A percentile compares a stretch with the other conserved stretches of the same genome.
phyloP scores from a whole-genome alignment of 2,329 filamentous ascomycete genomes.

The Fusarium praegraminearum region DNA sequence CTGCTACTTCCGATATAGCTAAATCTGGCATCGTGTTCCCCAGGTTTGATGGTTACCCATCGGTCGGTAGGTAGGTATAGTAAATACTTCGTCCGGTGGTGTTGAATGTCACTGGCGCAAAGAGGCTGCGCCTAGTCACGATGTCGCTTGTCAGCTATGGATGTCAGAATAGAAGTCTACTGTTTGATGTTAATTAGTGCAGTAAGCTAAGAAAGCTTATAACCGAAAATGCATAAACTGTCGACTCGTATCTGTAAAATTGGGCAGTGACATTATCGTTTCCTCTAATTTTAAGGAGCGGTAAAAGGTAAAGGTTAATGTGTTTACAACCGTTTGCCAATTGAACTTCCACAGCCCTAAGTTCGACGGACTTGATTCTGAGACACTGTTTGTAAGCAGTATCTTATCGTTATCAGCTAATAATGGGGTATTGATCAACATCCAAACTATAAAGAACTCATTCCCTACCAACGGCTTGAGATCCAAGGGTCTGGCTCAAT shows the following conservation, averaged over 20 bases:
- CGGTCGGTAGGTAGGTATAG: neutral
- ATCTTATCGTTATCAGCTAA: too few species aligned
- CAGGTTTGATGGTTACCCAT: neutral
- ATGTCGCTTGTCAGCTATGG: neutral
- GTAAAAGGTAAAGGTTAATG: neutral
- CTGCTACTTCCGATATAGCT: neutral
- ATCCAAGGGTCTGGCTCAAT: neutral
- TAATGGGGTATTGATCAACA: too few species aligned
- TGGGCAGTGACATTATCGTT: neutral
- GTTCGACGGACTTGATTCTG: neutral
- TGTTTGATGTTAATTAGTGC: neutral
- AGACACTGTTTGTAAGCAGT: neutral
- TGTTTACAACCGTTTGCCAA: neutral
- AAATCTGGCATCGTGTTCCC: neutral
- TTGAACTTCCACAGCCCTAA: neutral
- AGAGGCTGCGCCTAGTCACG: neutral
- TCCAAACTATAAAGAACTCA: too few species aligned
- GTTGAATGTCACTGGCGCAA: neutral
- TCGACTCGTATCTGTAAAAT: neutral
- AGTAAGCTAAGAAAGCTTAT: neutral
- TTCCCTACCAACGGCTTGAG: too few species aligned
- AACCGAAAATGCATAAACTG: neutral
- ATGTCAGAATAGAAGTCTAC: neutral
- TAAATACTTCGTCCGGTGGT: neutral
- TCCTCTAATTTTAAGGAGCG: neutral